Conservation (phyloP, 805 yeast species). For the Suhomyces kilbournensis region DNA sequence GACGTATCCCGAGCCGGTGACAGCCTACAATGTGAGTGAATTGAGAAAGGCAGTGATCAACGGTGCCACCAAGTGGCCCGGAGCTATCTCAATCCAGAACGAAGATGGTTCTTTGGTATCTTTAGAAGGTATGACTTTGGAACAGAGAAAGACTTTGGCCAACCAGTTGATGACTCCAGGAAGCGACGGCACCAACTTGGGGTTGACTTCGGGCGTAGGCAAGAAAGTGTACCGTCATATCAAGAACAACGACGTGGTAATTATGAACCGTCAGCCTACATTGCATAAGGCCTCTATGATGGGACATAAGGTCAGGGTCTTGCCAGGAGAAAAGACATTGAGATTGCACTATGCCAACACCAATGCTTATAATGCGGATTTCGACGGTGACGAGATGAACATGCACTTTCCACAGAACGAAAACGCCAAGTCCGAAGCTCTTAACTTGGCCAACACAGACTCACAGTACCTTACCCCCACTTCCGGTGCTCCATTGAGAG, state of each 20-base stretch:
- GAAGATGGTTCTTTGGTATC: slow-evolving; percentile 88
- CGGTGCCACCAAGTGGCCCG: slow-evolving; percentile 99
- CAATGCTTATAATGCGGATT: slow-evolving; percentile 98
- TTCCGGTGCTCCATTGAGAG: slow-evolving; percentile 97
- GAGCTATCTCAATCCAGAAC: slow-evolving; percentile 92
- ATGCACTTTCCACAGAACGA: slow-evolving; percentile 99
- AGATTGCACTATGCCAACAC: slow-evolving; percentile 98
- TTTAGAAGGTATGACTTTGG: slow-evolving; percentile 82
- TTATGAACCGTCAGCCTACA: slow-evolving; percentile 99
- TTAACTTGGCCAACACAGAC: slow-evolving; percentile 93
- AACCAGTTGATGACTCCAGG: slow-evolving; percentile 87
- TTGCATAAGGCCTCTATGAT: slow-evolving; percentile 99
- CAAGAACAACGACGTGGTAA: slow-evolving; percentile 88
- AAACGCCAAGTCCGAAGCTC: slow-evolving; percentile 94
- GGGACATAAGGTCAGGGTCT: slow-evolving; percentile 97
- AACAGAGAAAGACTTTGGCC: slow-evolving; percentile 93
- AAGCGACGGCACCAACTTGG: slow-evolving; percentile 52
- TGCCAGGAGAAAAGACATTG: slow-evolving; percentile 95
- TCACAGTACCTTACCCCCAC: slow-evolving; percentile 98
- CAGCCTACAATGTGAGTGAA: slow-evolving; percentile 84
- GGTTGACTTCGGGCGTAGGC: slow-evolving; percentile 42
- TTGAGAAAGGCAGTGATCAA: slow-evolving; percentile 92
- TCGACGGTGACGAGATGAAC: slow-evolving; percentile 99
- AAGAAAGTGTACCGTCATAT: slow-evolving; percentile 95
- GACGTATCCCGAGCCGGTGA: slow-evolving; percentile 98